Conservation (phyloP, 2,329 filamentous ascomycete genomes). For the Monilinia laxa region DNA sequence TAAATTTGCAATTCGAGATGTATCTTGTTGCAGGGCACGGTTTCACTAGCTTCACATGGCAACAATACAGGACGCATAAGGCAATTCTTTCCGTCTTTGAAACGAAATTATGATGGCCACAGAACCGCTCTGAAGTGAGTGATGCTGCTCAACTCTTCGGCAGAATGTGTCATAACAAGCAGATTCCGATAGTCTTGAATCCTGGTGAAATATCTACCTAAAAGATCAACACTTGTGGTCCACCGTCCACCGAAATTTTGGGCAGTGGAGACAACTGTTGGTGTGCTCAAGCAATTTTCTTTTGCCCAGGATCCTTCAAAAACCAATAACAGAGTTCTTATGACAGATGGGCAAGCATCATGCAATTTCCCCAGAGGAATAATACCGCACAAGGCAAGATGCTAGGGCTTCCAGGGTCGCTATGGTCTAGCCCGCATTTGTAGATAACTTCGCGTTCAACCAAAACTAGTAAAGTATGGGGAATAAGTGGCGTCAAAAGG, state of each 20-base stretch:
- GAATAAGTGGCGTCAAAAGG: neutral
- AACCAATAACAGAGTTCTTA: neutral
- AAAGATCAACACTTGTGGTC: no score
- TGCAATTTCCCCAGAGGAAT: no score
- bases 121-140: neutral
- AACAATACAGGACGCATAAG: neutral
- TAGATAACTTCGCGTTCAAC: no score
- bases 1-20: conserved; percentile 12
- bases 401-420: no score
- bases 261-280: neutral
- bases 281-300: conserved; percentile 8
- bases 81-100: neutral
- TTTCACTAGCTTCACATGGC: neutral
- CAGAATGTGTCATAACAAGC: no score
- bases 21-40: neutral
- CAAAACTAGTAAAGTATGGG: neutral
- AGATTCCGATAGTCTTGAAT: no score
- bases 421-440: no score
- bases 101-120: conserved; percentile 3
- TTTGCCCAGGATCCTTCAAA: neutral
- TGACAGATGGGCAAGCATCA: no score
- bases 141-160: neutral
- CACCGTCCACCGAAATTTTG: no score
- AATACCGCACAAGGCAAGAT: conserved; percentile 1
- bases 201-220: no score